A percentile compares a stretch with the other conserved stretches of the same genome.
Conservation (phyloP, 2,329 filamentous ascomycete species). For the Podosphaera fusca region DNA sequence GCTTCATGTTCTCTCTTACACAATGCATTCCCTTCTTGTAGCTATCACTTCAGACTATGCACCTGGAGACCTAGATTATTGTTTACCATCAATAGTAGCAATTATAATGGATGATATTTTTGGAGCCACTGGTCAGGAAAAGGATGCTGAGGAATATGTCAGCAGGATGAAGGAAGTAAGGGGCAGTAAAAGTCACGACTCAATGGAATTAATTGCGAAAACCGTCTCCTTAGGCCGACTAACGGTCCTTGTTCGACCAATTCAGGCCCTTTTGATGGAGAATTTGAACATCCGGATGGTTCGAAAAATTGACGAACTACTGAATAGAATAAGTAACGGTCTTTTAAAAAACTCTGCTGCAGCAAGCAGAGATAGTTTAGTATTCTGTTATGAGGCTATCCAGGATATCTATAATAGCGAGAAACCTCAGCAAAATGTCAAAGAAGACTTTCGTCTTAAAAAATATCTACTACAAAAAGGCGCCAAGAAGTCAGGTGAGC, state of each 20-base stretch:
- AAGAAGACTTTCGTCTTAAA: slow-evolving; percentile 36
- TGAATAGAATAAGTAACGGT: slow-evolving; percentile 63
- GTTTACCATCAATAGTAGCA: slow-evolving; percentile 50
- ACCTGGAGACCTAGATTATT: slow-evolving; percentile 76
- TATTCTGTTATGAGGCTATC: slow-evolving; percentile 89
- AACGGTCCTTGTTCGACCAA: slow-evolving; percentile 51
- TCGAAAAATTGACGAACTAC: slow-evolving; percentile 73
- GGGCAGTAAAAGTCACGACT: slow-evolving; percentile 93
- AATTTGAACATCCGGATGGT: slow-evolving; percentile 65
- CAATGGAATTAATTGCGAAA: slow-evolving; percentile 77
- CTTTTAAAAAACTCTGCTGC: slow-evolving; percentile 62
- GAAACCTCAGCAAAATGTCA: slow-evolving; percentile 26
- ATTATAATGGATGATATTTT: slow-evolving; percentile 97
- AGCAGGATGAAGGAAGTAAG: slow-evolving; percentile 96
- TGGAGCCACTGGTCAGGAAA: slow-evolving; percentile 76
- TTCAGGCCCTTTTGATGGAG: slow-evolving; percentile 59
- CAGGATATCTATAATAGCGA: slow-evolving; percentile 57
- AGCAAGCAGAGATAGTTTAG: slow-evolving; percentile 57
- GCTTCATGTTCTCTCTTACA: slow-evolving; percentile 84
- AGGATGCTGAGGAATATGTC: slow-evolving; percentile 86
- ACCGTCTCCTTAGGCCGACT: slow-evolving; percentile 56
- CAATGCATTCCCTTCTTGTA: slow-evolving; percentile 75
- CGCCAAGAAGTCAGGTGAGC: slow-evolving; percentile 48
- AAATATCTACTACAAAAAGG: slow-evolving; percentile 65
- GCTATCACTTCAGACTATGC: slow-evolving; percentile 47